These are phyloP conservation scores for Actinomortierella ambigua DNA, from an alignment of 371 early-diverging fungal species.

Conservation along the genomic window DNA sequence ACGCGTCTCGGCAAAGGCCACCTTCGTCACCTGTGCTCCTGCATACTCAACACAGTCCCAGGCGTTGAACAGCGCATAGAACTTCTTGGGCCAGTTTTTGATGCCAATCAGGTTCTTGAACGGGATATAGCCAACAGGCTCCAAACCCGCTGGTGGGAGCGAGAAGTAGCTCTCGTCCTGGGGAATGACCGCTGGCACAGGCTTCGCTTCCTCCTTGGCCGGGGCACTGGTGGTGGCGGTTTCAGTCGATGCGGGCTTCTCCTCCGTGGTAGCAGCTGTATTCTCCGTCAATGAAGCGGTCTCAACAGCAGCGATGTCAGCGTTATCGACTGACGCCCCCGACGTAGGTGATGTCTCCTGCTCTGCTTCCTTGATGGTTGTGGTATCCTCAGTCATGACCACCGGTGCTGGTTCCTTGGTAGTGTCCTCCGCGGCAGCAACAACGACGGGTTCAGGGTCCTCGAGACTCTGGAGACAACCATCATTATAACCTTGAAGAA, in stretches of 20 bases:
- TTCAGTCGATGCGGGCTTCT: slow-evolving; percentile 6
- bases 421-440: slow-evolving; percentile 7
- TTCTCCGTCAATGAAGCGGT: background rate
- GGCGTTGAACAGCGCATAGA: slow-evolving; percentile 64
- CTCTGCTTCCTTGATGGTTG: background rate
- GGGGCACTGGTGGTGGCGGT: slow-evolving; percentile 1
- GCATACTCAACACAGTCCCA: slow-evolving; percentile 63
- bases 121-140: slow-evolving; percentile 68
- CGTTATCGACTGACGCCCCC: background rate
- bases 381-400: slow-evolving; percentile 4
- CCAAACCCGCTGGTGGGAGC: slow-evolving; percentile 52
- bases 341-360: background rate
- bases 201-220: slow-evolving; percentile 15
- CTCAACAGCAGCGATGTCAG: slow-evolving; percentile 14
- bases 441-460: slow-evolving; percentile 32
- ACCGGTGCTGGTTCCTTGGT: slow-evolving; percentile 8
- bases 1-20: slow-evolving; percentile 60
- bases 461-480: slow-evolving; percentile 60
- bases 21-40: slow-evolving; percentile 58
- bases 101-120: slow-evolving; percentile 72
- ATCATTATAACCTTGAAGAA: slow-evolving; percentile 62
- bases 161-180: slow-evolving; percentile 50
- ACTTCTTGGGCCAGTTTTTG: slow-evolving; percentile 64
- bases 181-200: slow-evolving; percentile 19
- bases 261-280: slow-evolving; percentile 3